Percentiles rank a stretch among this genome's conserved stretches.
Evolutionary conservation across 768 basidiomycete genomes (phyloP).

Genomic region (Phlegmacium glaucopus): DNA sequence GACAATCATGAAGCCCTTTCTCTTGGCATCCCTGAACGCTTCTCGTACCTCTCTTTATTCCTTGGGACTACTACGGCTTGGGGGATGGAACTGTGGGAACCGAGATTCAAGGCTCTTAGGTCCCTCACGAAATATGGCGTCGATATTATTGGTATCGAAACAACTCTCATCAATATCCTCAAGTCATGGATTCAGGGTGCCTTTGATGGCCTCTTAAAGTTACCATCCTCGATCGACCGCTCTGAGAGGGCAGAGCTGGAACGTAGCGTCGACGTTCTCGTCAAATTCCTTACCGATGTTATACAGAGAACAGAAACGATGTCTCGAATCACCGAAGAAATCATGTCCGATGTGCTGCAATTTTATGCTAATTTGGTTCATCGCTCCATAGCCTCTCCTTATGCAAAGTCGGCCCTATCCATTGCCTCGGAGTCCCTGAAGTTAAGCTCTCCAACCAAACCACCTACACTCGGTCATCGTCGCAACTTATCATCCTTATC

Average conservation of each 20-base stretch:
- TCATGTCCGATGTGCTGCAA: constrained; percentile 50
- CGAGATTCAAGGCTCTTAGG: constrained; percentile 62
- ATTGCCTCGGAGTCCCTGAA: constrained; percentile 24
- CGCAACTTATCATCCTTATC: constrained; percentile 64
- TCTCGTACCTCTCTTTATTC: constrained; percentile 66
- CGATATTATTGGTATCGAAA: constrained; percentile 65
- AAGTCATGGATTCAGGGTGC: constrained; percentile 66
- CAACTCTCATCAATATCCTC: constrained; percentile 49
- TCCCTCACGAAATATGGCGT: constrained; percentile 59
- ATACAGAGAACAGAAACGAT: constrained; percentile 49
- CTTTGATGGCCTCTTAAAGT: constrained; percentile 47
- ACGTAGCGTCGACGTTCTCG: constrained; percentile 58
- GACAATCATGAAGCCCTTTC: constrained; percentile 49
- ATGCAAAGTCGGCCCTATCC: constrained; percentile 33
- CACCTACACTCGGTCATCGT: constrained; percentile 40
- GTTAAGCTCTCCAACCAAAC: constrained; percentile 18
- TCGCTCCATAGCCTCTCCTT: constrained; percentile 40
- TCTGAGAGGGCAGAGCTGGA: constrained; percentile 55
- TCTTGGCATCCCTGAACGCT: constrained; percentile 53
- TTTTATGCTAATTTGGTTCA: constrained; percentile 63
- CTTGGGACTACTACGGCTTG: constrained; percentile 44
- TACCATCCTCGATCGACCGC: constrained; percentile 31
- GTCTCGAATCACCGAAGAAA: constrained; percentile 58
- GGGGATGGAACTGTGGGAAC: constrained; percentile 69
- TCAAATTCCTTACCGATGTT: constrained; percentile 51